Evolutionary conservation across 179 eudicot genomes (phyloP).

Genomic region (Spinacia oleracea): DNA sequence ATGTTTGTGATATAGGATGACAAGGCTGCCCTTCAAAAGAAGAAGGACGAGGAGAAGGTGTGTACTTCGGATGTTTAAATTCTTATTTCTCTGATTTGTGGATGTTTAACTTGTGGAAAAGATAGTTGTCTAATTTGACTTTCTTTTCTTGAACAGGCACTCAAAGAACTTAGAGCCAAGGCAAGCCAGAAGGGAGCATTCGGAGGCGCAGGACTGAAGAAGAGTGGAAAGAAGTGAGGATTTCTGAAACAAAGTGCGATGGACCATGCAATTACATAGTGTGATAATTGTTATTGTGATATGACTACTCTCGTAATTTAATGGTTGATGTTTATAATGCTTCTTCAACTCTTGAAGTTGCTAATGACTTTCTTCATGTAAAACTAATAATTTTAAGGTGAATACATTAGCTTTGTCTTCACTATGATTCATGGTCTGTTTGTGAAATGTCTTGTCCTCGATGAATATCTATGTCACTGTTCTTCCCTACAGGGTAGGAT

Average conservation of each 20-base stretch:
- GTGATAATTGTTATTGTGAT: conserved; percentile 26
- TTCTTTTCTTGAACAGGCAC: conserved; percentile 51
- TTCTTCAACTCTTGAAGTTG: conserved; percentile 12
- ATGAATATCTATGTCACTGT: not conserved
- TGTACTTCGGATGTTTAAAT: not conserved
- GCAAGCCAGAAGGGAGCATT: conserved; percentile 77
- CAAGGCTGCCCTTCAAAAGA: conserved; percentile 78
- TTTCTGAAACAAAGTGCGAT: not conserved
- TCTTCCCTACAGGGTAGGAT: not conserved
- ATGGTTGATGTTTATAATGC: conserved; percentile 18
- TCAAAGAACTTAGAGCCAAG: conserved; percentile 86
- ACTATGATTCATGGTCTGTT: not conserved
- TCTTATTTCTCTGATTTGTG: not conserved
- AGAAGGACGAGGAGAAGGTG: conserved; percentile 94
- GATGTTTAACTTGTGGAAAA: not conserved
- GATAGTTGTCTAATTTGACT: not conserved
- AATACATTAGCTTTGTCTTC: conserved; percentile 16
- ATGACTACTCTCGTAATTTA: conserved; percentile 10
- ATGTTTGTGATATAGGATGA: conserved; percentile 49
- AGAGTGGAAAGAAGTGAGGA: conserved; percentile 90
- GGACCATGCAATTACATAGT: conserved; percentile 8
- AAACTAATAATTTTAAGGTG: conserved; percentile 18
- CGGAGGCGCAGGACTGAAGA: conserved; percentile 95
- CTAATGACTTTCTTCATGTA: conserved; percentile 16
- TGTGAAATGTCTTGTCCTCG: not conserved